Evolutionary conservation across 257 asterid genomes (phyloP).

Genomic region (Solanum medicagineum): DNA sequence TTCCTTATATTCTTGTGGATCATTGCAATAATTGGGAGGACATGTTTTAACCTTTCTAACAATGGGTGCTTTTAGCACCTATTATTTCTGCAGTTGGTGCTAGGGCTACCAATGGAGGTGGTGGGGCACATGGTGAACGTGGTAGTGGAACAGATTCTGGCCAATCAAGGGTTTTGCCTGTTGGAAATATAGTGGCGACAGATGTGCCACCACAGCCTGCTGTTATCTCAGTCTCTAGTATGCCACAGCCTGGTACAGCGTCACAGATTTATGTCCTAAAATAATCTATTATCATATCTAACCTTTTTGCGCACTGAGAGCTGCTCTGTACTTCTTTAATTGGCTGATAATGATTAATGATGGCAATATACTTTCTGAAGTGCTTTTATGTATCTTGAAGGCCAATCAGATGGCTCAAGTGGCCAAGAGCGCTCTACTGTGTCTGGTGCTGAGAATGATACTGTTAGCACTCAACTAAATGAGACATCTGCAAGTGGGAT

Average conservation of each 20-base stretch:
- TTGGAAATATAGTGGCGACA: conserved; percentile 12
- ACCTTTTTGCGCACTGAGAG: not conserved
- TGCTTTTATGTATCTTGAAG: conserved; percentile 2
- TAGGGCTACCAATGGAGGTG: conserved; percentile 48
- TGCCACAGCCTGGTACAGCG: conserved; percentile 22
- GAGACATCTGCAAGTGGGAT: conserved; percentile 3
- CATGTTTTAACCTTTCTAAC: not conserved
- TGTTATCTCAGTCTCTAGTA: conserved; percentile 26
- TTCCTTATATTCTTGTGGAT: not conserved
- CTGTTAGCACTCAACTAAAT: conserved; percentile 9
- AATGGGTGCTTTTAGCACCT: not conserved
- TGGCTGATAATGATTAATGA: not conserved
- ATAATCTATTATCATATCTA: not conserved
- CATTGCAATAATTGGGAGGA: not conserved
- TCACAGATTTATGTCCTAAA: conserved; percentile 1
- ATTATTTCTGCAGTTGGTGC: conserved; percentile 27
- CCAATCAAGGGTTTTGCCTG: conserved; percentile 29
- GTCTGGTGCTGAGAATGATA: conserved; percentile 13
- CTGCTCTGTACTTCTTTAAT: not conserved
- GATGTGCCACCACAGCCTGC: conserved; percentile 29
- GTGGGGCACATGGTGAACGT: conserved; percentile 39
- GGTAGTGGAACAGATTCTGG: conserved; percentile 30
- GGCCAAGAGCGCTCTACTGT: conserved; percentile 21
- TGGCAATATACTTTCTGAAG: not conserved
- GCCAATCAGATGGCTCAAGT: conserved; percentile 33